Conservation (phyloP, 805 yeast genomes). For the Jamesozyma gamospora region DNA sequence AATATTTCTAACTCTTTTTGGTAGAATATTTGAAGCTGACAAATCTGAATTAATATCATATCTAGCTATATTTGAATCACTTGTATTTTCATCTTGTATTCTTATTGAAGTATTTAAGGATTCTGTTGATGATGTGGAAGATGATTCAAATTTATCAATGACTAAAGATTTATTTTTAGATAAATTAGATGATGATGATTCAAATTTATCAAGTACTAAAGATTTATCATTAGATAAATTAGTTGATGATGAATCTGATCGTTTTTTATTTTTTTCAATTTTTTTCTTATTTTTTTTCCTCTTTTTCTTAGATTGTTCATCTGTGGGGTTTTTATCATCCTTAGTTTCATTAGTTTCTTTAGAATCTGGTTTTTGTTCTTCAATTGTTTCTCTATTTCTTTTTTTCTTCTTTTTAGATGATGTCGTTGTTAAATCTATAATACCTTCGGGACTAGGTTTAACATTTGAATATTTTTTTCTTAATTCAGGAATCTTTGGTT, state of each 20-base stretch:
- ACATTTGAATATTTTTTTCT: constrained; percentile 25
- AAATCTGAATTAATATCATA: not conserved
- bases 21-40: not conserved
- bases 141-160: constrained; percentile 20
- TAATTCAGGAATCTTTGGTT: constrained; percentile 37
- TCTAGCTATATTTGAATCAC: not conserved
- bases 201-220: no score
- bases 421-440: not conserved
- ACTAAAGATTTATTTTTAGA: constrained; percentile 18
- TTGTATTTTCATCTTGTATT: not conserved
- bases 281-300: constrained; percentile 4
- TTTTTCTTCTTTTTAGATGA: constrained; percentile 7
- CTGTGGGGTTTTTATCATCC: not conserved
- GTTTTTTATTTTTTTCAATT: no score
- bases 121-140: constrained; percentile 10
- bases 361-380: constrained; percentile 3
- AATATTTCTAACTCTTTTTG: constrained; percentile 12
- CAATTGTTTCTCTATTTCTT: constrained; percentile 4
- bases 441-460: constrained; percentile 14
- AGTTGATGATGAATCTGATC: constrained; percentile 1
- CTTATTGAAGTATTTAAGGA: constrained; percentile 4
- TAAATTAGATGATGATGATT: no score
- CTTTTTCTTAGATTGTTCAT: constrained; percentile 4
- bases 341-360: not conserved
- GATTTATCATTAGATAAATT: not conserved